Conservation (phyloP, 2,329 filamentous ascomycete species). For the Rugonectria rugulosa region DNA sequence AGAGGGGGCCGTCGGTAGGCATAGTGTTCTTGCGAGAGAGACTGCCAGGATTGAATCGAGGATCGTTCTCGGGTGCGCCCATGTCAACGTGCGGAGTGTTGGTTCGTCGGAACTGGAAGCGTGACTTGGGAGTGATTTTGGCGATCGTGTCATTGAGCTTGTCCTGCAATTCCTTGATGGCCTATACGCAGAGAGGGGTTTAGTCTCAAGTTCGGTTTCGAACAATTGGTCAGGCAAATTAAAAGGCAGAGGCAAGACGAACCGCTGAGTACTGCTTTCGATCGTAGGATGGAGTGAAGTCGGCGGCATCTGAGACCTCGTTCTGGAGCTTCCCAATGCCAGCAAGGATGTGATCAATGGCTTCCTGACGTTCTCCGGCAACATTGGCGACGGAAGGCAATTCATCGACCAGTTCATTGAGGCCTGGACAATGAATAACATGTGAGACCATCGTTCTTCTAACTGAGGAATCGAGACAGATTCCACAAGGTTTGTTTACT, state of each 20-base stretch:
- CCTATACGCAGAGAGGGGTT: slow-evolving; percentile 50
- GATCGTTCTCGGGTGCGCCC: slow-evolving; percentile 52
- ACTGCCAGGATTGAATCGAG: slow-evolving; percentile 50
- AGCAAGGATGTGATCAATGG: slow-evolving; percentile 80
- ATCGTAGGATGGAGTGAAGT: slow-evolving; percentile 87
- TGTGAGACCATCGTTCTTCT: neutral
- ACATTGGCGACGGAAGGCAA: slow-evolving; percentile 69
- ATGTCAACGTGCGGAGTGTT: slow-evolving; percentile 49
- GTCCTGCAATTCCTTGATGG: slow-evolving; percentile 81
- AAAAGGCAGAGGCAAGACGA: slow-evolving; percentile 21
- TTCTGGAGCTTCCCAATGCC: slow-evolving; percentile 82
- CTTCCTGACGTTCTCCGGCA: slow-evolving; percentile 79
- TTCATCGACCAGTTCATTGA: slow-evolving; percentile 78
- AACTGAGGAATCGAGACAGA: slow-evolving; percentile 4
- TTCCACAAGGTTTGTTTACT: slow-evolving; percentile 33
- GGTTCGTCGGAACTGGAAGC: slow-evolving; percentile 78
- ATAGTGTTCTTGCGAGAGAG: slow-evolving; percentile 39
- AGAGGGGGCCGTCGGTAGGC: slow-evolving; percentile 10
- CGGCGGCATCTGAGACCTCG: slow-evolving; percentile 83
- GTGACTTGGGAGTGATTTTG: slow-evolving; percentile 74
- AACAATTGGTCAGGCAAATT: neutral
- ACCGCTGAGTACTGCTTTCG: slow-evolving; percentile 86
- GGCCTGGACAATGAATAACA: slow-evolving; percentile 56
- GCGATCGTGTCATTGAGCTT: slow-evolving; percentile 76
- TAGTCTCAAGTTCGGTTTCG: neutral